phyloP scores from a whole-genome alignment of 169 alveolate species.

The Toxoplasma gondii region DNA sequence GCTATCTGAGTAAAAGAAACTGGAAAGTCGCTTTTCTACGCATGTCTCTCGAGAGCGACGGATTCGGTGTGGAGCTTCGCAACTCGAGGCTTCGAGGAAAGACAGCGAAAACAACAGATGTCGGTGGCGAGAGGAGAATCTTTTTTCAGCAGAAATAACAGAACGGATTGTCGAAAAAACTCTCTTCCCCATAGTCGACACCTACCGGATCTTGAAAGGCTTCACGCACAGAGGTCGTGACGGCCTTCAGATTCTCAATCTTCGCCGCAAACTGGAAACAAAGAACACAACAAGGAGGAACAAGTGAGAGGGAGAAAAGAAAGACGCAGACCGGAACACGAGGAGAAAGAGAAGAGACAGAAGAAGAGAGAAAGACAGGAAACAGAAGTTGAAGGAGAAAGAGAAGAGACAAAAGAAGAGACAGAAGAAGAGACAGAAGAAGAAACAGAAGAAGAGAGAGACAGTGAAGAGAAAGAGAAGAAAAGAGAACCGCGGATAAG shows the following conservation, averaged over 20 bases:
- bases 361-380: neutral
- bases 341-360: neutral
- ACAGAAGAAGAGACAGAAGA: neutral
- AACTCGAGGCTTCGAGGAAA: too few relatives aligned
- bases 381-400: neutral
- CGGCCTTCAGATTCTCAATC: constrained; percentile 73
- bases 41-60: too few relatives aligned
- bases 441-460: neutral
- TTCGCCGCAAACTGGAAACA: constrained; percentile 68
- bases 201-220: constrained; percentile 73
- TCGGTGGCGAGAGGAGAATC: too few relatives aligned
- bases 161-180: too few relatives aligned
- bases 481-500: too few relatives aligned
- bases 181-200: too few relatives aligned
- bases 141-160: too few relatives aligned
- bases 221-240: constrained; percentile 73
- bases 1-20: too few relatives aligned
- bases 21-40: too few relatives aligned
- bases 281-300: neutral
- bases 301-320: neutral
- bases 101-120: too few relatives aligned
- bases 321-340: neutral
- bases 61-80: too few relatives aligned
- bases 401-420: neutral
- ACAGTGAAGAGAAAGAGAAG: too few relatives aligned